Conservation (phyloP, 1,284 basidiomycete genomes). For the Ustilago crameri region DNA sequence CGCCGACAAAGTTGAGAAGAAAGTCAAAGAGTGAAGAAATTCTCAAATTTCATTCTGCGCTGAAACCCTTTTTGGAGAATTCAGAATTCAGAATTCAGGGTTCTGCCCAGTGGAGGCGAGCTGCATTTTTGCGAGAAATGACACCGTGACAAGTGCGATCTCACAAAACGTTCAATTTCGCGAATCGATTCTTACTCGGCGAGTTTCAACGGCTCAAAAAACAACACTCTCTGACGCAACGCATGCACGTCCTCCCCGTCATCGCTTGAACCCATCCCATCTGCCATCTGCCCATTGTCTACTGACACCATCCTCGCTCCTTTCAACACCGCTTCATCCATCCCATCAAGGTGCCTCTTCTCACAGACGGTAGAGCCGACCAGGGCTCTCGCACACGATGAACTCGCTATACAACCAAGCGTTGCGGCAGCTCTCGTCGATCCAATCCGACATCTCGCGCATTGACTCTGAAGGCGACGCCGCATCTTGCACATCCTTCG, state of each 20-base stretch:
- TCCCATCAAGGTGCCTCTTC: too few species aligned
- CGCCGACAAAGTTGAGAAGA: too few species aligned
- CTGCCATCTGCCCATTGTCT: too few species aligned
- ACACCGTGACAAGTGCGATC: too few species aligned
- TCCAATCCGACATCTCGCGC: constrained; percentile 61
- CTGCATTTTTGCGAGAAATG: too few species aligned
- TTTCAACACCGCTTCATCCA: too few species aligned
- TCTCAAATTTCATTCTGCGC: neutral
- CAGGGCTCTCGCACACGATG: constrained; percentile 29
- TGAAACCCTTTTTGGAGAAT: neutral
- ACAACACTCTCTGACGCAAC: constrained; percentile 6
- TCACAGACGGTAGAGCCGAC: too few species aligned
- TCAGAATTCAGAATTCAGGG: constrained; percentile 6
- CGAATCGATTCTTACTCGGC: too few species aligned
- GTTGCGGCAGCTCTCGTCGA: constrained; percentile 62
- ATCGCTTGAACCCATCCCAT: too few species aligned
- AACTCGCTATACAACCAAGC: constrained; percentile 67
- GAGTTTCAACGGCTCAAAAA: neutral
- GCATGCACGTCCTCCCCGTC: too few species aligned
- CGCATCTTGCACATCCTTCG: constrained; percentile 35
- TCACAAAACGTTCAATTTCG: neutral
- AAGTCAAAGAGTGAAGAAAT: constrained; percentile 3
- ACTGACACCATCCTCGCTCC: too few species aligned
- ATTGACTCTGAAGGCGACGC: constrained; percentile 44
- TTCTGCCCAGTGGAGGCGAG: constrained; percentile 5